Evolutionary conservation across 805 yeast species (phyloP).

Genomic region (Starmera dryadoides): DNA sequence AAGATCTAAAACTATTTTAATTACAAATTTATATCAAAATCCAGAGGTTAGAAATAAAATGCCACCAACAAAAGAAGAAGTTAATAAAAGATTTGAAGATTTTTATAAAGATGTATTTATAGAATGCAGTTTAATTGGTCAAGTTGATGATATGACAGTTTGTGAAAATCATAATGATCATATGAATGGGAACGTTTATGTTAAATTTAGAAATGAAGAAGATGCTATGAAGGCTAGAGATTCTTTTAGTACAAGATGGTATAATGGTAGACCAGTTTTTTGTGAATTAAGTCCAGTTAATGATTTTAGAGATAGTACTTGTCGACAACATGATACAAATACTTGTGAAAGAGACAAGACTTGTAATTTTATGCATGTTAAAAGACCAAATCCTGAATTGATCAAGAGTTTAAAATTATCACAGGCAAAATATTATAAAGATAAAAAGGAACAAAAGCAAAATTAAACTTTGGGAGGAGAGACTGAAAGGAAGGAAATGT

Average conservation of each 20-base stretch:
- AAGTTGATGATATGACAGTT: conserved; percentile 56
- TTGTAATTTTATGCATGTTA: conserved; percentile 84
- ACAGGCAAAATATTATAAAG: conserved; percentile 24
- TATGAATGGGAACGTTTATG: conserved; percentile 79
- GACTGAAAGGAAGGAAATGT: too few relatives aligned
- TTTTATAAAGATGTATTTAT: conserved; percentile 68
- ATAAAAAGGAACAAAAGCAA: conserved; percentile 1
- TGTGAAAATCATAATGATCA: conserved; percentile 83
- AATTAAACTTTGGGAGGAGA: too few relatives aligned
- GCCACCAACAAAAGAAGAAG: conserved; percentile 23
- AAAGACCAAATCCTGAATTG: conserved; percentile 42
- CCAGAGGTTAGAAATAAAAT: conserved; percentile 35
- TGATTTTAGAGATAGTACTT: conserved; percentile 62
- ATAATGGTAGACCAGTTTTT: conserved; percentile 66
- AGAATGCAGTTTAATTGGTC: conserved; percentile 45
- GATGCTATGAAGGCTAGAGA: conserved; percentile 57
- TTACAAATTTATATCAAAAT: conserved; percentile 58
- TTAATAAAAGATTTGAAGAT: conserved; percentile 45
- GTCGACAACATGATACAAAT: conserved; percentile 59
- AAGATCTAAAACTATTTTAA: conserved; percentile 55
- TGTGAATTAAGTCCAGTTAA: conserved; percentile 74
- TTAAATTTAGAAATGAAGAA: conserved; percentile 45
- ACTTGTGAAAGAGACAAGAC: conserved; percentile 72
- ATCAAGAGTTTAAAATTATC: conserved; percentile 34
- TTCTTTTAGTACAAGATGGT: conserved; percentile 75